Evolutionary conservation across 2,329 filamentous ascomycete species (phyloP), one percentile per base, ranked within the genome.

Genomic region (Ophiocordyceps sinensis): DNA sequence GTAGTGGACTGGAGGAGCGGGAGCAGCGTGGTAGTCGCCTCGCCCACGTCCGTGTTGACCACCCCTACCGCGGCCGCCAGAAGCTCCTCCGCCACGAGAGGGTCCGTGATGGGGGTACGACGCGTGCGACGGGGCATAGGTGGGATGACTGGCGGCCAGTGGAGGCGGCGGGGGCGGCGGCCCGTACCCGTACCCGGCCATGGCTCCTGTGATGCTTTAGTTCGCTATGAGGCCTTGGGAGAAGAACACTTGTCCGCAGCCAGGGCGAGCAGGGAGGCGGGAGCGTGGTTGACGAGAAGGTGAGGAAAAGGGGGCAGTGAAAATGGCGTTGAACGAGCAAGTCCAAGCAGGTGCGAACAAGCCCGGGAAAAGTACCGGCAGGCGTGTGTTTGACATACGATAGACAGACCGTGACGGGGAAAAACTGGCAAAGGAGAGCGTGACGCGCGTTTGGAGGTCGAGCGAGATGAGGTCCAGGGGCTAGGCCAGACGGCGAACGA

Each of bases 141-240:
- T 58, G 11, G 54, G 48, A 31, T 58, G 56, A 42, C 54, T 51
- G 7, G 52, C 45, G 32, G 57, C 51, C 36, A 53, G 68, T 5
- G 69, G 63, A 15, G 70, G 68, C 12, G 70, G 68, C 19, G 68
- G 70, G n/a, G 64, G 70, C 42, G 70, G 68, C n/a, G 68, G 70
- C 15, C 63, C 70, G 60, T 73, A 74, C 41, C 65, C 67, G 60
- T 74, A 73, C 28, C 58, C 55, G 19, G 69, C 62, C 69, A 73
- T 73, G 40, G 32, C 36, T 39, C 26, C 37, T 19, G 26, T 29
- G 34, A 28, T 31, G 34, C 40, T 39, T 38, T 40, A 42, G 32
- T 44, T 44, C 40, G 41, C 40, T 39, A 38, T 19, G 10, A 13
- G 38, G 35, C 19, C 14, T 26, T 26, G 13, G 38, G n/a, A 31